Evolutionary conservation across 208 protist genomes (phyloP).

Genomic region (Trypanosoma vivax): DNA sequence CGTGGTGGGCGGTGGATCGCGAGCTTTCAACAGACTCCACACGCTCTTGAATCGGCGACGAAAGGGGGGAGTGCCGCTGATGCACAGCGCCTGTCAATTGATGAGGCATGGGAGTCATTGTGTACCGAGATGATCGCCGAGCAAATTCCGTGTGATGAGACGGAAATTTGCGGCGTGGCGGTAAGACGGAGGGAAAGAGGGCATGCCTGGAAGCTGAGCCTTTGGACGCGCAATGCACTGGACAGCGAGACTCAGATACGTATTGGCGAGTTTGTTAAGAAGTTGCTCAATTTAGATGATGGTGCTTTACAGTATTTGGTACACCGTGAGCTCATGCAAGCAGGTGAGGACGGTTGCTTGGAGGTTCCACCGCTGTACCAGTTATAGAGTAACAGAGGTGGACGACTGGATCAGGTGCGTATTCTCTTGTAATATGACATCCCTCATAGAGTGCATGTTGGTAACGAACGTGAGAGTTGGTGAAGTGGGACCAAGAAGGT

Average conservation of each 20-base stretch:
- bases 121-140: slow-evolving; percentile 79
- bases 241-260: slow-evolving; percentile 47
- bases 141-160: slow-evolving; percentile 64
- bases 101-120: slow-evolving; percentile 71
- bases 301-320: slow-evolving; percentile 45
- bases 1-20: slow-evolving; percentile 83
- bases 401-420: background rate
- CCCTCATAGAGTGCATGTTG: too few species aligned
- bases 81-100: slow-evolving; percentile 30
- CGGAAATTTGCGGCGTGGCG: slow-evolving; percentile 81
- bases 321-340: slow-evolving; percentile 76
- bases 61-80: background rate
- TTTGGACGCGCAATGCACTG: slow-evolving; percentile 83
- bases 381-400: slow-evolving; percentile 8
- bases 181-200: slow-evolving; percentile 46
- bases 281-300: slow-evolving; percentile 39
- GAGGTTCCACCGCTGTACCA: slow-evolving; percentile 39
- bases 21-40: slow-evolving; percentile 25
- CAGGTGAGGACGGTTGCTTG: slow-evolving; percentile 34
- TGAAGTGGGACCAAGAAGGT: too few species aligned
- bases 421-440: background rate
- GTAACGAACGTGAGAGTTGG: too few species aligned
- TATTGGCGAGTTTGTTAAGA: slow-evolving; percentile 57
- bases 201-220: slow-evolving; percentile 69
- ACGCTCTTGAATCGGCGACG: slow-evolving; percentile 2